Base-by-base conservation (phyloP, 1,139 yeast genomes). In the Magnusiomyces ingens region DNA sequence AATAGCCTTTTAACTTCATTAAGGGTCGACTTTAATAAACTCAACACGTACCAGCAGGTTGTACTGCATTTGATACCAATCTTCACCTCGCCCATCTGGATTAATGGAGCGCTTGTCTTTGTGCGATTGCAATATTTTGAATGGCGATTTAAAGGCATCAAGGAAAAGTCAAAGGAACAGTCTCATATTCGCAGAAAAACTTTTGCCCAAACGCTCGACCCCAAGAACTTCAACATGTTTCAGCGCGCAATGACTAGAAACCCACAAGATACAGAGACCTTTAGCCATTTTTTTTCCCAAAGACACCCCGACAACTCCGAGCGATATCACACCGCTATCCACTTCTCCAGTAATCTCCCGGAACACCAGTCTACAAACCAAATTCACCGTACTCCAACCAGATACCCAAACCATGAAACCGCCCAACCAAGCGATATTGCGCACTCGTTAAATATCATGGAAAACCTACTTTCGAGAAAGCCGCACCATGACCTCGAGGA, bases 61-160 rank as follows among this genome's bases (percentile, higher is more conserved):
- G 57, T 57, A 12, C 21, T 64, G 10, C 58, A 58, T 50, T 36
- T 63, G 22, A 32, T 79, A 1, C 72, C 94, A 37, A 75, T 81
- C 59, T 62, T 89, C 19, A 79, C 95, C 1, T 90, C 96, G 0
- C 97, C 98, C 0, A 88, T 93, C 21, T 85, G 86, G 66, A 89
- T 94, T 55, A 95, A 93, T 67, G 82, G 95, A 13, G 38, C 42
- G 17, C 50, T 55, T 4, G 57, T 53, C 18, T n/a, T 45, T 18
- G 43, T 54, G 6, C 50, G 54, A 12, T 40, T 52, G 26, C 40
- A 47, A 15, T 52, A 52, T 86, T 93, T 88, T 69, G 96, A 91
- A 66, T 79, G 90, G 59, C 80, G 85, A 62, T 90, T 94, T 67
- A 93, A 88, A 66, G 81, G 85, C 60, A 91, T 94, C 64, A 84